phyloP scores from a whole-genome alignment of 306 rosid genomes.

The Malus asiatica region DNA sequence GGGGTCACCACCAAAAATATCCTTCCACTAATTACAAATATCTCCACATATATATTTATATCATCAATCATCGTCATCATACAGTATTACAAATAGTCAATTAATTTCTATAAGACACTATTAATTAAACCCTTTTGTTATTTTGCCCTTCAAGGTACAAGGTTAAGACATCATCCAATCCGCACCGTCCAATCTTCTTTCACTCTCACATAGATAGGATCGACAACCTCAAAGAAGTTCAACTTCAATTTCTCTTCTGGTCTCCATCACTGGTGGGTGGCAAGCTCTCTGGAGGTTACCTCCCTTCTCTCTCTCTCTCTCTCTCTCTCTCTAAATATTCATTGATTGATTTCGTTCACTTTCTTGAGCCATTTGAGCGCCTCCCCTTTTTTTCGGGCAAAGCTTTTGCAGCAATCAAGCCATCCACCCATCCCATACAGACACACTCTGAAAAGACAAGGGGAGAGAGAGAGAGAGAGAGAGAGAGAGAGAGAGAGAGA shows the following conservation, averaged over 20 bases:
- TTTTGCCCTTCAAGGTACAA: slow-evolving; percentile 8
- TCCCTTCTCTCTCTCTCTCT: slow-evolving; percentile 20
- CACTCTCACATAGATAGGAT: slow-evolving; percentile 17
- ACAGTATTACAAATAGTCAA: not conserved
- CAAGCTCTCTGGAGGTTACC: slow-evolving; percentile 20
- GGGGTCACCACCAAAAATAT: slow-evolving; percentile 26
- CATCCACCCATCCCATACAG: not conserved
- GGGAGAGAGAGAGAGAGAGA: not conserved
- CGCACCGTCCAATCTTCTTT: slow-evolving; percentile 28
- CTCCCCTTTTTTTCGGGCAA: slow-evolving; percentile 42
- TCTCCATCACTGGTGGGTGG: slow-evolving; percentile 77
- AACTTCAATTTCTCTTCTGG: slow-evolving; percentile 20
- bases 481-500: too few relatives aligned
- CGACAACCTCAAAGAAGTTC: slow-evolving; percentile 17
- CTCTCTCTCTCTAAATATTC: not conserved
- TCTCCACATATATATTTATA: not conserved
- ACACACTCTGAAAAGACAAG: slow-evolving; percentile 38
- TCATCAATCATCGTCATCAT: slow-evolving; percentile 24
- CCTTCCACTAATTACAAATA: slow-evolving; percentile 26
- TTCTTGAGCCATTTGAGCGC: slow-evolving; percentile 58
- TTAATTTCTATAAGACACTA: not conserved
- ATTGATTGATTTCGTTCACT: not conserved
- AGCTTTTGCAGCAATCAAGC: slow-evolving; percentile 88
- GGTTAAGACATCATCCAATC: slow-evolving; percentile 16
- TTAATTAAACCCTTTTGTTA: slow-evolving; percentile 8